Base-by-base conservation (phyloP, 768 basidiomycete species). In the Calocybe indica region DNA sequence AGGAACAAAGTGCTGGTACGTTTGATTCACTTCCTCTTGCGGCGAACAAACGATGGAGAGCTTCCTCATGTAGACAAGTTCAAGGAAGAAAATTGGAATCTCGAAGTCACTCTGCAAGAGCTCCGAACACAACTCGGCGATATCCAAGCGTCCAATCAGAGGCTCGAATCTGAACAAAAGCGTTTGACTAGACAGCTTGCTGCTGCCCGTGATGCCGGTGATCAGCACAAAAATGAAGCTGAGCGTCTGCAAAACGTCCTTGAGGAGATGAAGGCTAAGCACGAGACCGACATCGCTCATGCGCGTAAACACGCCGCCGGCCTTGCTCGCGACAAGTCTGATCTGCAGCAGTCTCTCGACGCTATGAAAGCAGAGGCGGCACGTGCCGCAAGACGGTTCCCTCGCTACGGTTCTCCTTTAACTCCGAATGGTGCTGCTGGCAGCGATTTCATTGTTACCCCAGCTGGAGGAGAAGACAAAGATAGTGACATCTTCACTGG, bases 71-170 rank as follows among this genome's bases (percentile, higher is more conserved):
- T 22, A 86, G 95, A 97, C 63, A 92, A 92, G 53, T 95, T 83
- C 80, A 92, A 92, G 68, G 95, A 98, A 68, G 92, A 94, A 68
- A 98, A 96, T 63, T 98, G 96, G 96, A 95, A 98, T 60, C 82
- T 97, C 48, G 95, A 98, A 70, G 92, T 97, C 42, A 79, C 80
- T 11, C 71, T 92, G 29, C 95, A 98, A 62, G 93, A 96, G 50
- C 75, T 93, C 15, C 84, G 85, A 35, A 69, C 78, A 1, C 82
- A 88, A 54, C 72, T 87, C 40, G 60, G 75, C 30, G 83, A 88
- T 42, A 75, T 80, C 1, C 83, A 89, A 52, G 66, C 82, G 12
- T 72, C 82, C 6, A 67, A 75, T 3, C 76, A 80, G 53, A 83
- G 89, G 39, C 71, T 89, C 14, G 91, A 94, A 58, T 70, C 79